Conservation (phyloP, 2,329 filamentous ascomycete genomes). For the Madurella mycetomatis region DNA sequence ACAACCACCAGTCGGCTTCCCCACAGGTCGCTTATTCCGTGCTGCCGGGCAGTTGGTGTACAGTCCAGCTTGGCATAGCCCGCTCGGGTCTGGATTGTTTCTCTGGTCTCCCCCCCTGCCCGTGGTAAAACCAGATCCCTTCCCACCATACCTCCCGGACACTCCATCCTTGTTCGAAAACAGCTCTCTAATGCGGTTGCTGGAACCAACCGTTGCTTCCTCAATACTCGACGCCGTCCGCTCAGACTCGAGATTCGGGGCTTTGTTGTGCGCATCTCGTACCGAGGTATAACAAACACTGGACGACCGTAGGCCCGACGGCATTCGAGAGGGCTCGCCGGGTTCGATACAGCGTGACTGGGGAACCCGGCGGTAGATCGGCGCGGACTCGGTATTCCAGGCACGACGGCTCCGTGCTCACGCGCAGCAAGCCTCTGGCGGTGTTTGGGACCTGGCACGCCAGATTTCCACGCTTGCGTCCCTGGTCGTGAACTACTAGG, state of each 20-base stretch:
- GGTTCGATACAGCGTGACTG: constrained; percentile 8
- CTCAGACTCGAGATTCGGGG: neutral
- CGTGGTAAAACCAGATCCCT: constrained; percentile 21
- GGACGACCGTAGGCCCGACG: neutral
- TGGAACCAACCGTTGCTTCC: constrained; percentile 3
- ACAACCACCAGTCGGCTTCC: constrained; percentile 19
- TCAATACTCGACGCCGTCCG: neutral
- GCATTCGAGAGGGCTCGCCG: constrained; percentile 5
- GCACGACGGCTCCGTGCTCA: no score
- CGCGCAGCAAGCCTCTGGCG: neutral
- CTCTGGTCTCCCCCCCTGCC: constrained; percentile 19
- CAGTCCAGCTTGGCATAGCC: constrained; percentile 15
- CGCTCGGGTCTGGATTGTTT: constrained; percentile 25
- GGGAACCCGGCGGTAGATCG: constrained; percentile 13
- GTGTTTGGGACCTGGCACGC: neutral
- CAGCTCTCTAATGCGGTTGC: constrained; percentile 11
- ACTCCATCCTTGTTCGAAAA: constrained; percentile 8
- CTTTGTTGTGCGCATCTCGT: neutral
- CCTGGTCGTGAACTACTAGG: neutral
- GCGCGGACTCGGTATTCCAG: no score
- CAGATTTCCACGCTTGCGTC: constrained; percentile 14
- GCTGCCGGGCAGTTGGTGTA: constrained; percentile 9
- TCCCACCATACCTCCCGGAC: constrained; percentile 8
- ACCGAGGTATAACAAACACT: neutral
- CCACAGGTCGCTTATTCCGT: constrained; percentile 23